A percentile compares a stretch with the other conserved stretches of the same genome.
These are phyloP conservation scores for Mycena alexandri DNA, from an alignment of 768 basidiomycete genomes.

Conservation along the genomic window DNA sequence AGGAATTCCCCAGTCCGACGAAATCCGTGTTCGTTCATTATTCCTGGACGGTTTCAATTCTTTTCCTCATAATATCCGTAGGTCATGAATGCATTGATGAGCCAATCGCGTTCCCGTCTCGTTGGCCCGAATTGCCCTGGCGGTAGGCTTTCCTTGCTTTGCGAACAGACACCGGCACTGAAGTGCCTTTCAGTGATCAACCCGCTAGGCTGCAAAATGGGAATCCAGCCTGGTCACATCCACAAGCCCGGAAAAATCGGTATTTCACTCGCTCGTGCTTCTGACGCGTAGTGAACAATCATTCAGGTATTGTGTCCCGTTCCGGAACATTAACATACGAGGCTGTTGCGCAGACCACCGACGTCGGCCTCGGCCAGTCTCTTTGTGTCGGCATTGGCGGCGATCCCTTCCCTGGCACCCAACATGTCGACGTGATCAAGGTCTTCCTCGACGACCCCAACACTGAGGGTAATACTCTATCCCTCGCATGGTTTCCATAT, in stretches of 20 bases:
- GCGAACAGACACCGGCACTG: background rate
- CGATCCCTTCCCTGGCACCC: slow-evolving; percentile 96
- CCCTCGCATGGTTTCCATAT: slow-evolving; percentile 27
- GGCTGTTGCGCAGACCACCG: slow-evolving; percentile 97
- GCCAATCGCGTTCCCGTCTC: slow-evolving; percentile 94
- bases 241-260: slow-evolving; percentile 97
- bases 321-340: slow-evolving; percentile 98
- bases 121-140: slow-evolving; percentile 99
- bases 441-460: slow-evolving; percentile 95
- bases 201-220: slow-evolving; percentile 98
- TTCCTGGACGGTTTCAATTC: slow-evolving; percentile 1
- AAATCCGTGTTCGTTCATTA: slow-evolving; percentile 78
- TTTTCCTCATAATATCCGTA: slow-evolving; percentile 44
- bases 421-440: slow-evolving; percentile 95
- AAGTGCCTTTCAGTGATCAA: slow-evolving; percentile 76
- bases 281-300: background rate
- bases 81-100: slow-evolving; percentile 95
- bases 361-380: slow-evolving; percentile 95
- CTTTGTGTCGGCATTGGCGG: slow-evolving; percentile 98
- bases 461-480: slow-evolving; percentile 77
- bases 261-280: slow-evolving; percentile 47
- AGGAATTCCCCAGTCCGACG: slow-evolving; percentile 97
- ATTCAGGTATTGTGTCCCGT: slow-evolving; percentile 89
- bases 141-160: slow-evolving; percentile 46
- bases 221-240: slow-evolving; percentile 98